Evolutionary conservation across 768 basidiomycete genomes (phyloP), one percentile per base, ranked within the genome.

Genomic region (Obba rivulosa): DNA sequence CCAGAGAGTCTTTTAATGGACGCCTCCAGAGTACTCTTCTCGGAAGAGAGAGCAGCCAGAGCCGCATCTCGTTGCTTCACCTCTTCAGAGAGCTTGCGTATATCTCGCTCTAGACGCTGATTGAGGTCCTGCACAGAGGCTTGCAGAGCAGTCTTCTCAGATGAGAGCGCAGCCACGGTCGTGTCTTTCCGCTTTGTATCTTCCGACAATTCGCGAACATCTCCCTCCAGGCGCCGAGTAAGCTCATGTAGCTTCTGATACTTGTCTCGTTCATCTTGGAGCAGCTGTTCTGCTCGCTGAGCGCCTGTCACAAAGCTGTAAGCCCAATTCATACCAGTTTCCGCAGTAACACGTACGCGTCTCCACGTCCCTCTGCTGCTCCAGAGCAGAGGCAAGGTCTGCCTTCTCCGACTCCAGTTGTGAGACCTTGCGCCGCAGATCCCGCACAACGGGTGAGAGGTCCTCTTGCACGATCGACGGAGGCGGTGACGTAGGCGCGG

Each of bases 341-440:
- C 37, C 14, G 42, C 48, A 21, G 5, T 28, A 4, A 42, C 34
- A 39, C 74, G 9, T 63, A 91, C 89, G 73, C 35, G 72, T 66
- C 59, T 87, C 84, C n/a, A 77, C 63, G 41, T 71, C 75, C 38
- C 79, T 77, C 40, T 85, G 59, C 43, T 76, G 75, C 53, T 83
- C 74, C 36, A 86, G 62, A 36, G 82, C 56, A n/a, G 57, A 53
- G n/a, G 54, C 45, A 11, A 75, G 62, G 3, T 64, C 53, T 11
- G 62, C 57, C 59, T 71, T 73, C 53, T 74, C 73, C 2, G 64
- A 50, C 23, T 91, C 87, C 13, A 93, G 72, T n/a, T 86, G 62
- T 40, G 83, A 73, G 49, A 93, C 87, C 0, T 85, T 87, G 57
- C 82, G 82, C 51, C 80, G 81, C 55, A 85, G 83, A 56, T 76